Evolutionary conservation across 148 eudicot species (phyloP).

Genomic region (Euryodendron excelsum): DNA sequence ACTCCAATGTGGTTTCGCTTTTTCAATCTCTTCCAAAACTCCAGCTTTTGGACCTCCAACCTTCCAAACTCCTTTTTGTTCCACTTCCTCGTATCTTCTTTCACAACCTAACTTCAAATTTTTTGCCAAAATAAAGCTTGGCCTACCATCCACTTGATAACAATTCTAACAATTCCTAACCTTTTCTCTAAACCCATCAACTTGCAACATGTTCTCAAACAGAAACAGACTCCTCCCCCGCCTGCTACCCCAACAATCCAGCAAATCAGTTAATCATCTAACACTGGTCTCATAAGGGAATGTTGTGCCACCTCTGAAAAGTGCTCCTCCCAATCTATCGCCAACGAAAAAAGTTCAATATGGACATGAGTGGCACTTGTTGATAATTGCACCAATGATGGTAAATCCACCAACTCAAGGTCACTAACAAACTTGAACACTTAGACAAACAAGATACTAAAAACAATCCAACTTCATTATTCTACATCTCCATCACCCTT

Average conservation of each 20-base stretch:
- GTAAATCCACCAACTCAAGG: neutral
- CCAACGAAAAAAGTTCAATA: neutral
- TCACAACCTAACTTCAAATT: too few relatives aligned
- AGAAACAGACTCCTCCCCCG: neutral
- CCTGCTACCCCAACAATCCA: neutral
- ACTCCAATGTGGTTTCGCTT: too few relatives aligned
- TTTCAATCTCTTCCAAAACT: too few relatives aligned
- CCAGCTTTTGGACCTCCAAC: too few relatives aligned
- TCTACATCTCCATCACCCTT: neutral
- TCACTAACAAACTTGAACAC: neutral
- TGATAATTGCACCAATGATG: neutral
- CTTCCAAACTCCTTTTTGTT: too few relatives aligned
- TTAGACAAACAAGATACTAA: neutral
- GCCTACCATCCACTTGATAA: too few relatives aligned
- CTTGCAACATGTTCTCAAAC: too few relatives aligned
- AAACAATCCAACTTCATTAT: neutral
- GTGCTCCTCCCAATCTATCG: neutral
- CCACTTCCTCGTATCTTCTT: too few relatives aligned
- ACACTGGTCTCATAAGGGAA: neutral
- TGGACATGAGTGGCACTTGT: neutral
- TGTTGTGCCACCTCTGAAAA: neutral
- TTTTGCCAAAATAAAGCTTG: too few relatives aligned
- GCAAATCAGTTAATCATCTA: neutral
- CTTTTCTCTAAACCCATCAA: too few relatives aligned
- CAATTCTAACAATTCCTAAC: too few relatives aligned